Percentiles rank a stretch among this genome's conserved stretches.
Conservation (phyloP, 2,329 filamentous ascomycete species). For the Ascochyta viciae-villosae region DNA sequence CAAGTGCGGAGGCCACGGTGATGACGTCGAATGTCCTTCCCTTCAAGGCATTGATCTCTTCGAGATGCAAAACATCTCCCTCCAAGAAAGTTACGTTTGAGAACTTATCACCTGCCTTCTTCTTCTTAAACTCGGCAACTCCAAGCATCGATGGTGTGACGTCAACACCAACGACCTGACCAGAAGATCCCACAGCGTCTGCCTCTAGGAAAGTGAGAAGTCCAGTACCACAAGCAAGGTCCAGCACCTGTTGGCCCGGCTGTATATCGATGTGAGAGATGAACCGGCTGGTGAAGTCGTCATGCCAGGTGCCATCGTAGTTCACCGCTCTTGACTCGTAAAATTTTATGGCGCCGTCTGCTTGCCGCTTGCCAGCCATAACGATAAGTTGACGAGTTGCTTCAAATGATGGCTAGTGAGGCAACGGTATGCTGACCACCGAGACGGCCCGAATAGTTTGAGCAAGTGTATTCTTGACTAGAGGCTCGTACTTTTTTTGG, state of each 20-base stretch:
- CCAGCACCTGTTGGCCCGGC: conserved; percentile 52
- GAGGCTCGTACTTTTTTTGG: not conserved
- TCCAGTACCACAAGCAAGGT: conserved; percentile 57
- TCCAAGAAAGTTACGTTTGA: conserved; percentile 45
- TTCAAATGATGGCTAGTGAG: not conserved
- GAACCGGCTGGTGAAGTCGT: conserved; percentile 50
- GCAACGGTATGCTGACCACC: not conserved
- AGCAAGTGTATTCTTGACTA: not conserved
- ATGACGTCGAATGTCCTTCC: conserved; percentile 45
- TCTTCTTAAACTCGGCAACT: conserved; percentile 43
- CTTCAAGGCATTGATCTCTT: conserved; percentile 31
- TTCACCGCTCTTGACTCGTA: conserved; percentile 45
- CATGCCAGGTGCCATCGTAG: conserved; percentile 54
- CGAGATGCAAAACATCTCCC: conserved; percentile 49
- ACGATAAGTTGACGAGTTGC: conserved; percentile 15
- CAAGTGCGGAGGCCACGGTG: conserved; percentile 51
- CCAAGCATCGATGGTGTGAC: conserved; percentile 52
- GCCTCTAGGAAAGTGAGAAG: conserved; percentile 51
- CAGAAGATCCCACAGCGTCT: conserved; percentile 48
- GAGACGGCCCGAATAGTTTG: conserved; percentile 2
- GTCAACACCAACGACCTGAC: conserved; percentile 52
- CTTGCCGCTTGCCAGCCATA: conserved; percentile 27
- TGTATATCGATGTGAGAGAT: conserved; percentile 39
- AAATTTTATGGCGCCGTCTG: conserved; percentile 40
- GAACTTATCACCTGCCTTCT: conserved; percentile 33